Evolutionary conservation across 2,329 filamentous ascomycete species (phyloP).

Genomic region (Tolypocladium cylindrosporum): DNA sequence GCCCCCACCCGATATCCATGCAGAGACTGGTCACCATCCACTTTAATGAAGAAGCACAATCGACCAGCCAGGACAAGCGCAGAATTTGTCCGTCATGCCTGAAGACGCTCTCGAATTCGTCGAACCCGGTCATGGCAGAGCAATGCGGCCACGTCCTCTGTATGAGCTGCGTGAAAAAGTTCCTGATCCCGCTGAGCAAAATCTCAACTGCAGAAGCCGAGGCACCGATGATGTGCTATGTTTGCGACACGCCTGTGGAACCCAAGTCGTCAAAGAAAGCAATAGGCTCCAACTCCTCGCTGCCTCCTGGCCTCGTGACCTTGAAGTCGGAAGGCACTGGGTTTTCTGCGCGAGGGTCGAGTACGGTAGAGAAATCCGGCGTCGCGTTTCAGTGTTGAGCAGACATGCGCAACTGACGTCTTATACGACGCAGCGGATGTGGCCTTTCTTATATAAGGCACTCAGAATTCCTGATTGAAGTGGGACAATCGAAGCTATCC

Average conservation of each 20-base stretch:
- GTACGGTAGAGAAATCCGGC: constrained; percentile 67
- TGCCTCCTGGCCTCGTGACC: constrained; percentile 64
- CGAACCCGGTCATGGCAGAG: constrained; percentile 72
- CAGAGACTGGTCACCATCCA: constrained; percentile 66
- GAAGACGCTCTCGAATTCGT: constrained; percentile 71
- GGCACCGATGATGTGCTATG: constrained; percentile 55
- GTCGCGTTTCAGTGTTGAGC: constrained; percentile 74
- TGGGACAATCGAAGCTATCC: not conserved
- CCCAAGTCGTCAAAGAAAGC: constrained; percentile 30
- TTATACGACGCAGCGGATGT: not conserved
- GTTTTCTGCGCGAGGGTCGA: constrained; percentile 80
- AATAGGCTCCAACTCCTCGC: constrained; percentile 37
- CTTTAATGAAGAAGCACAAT: constrained; percentile 61
- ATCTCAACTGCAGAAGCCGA: constrained; percentile 32
- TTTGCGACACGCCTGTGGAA: constrained; percentile 74
- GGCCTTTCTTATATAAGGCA: not conserved
- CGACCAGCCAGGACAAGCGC: constrained; percentile 31
- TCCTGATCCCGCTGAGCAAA: constrained; percentile 54
- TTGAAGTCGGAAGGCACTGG: constrained; percentile 83
- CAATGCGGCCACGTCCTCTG: constrained; percentile 91
- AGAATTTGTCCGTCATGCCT: constrained; percentile 73
- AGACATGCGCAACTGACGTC: not conserved
- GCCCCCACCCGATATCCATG: constrained; percentile 65
- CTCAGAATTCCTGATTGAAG: not conserved
- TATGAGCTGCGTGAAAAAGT: constrained; percentile 72